Evolutionary conservation across 208 protist species (phyloP).

Genomic region (Strigomonas oncopelti): DNA sequence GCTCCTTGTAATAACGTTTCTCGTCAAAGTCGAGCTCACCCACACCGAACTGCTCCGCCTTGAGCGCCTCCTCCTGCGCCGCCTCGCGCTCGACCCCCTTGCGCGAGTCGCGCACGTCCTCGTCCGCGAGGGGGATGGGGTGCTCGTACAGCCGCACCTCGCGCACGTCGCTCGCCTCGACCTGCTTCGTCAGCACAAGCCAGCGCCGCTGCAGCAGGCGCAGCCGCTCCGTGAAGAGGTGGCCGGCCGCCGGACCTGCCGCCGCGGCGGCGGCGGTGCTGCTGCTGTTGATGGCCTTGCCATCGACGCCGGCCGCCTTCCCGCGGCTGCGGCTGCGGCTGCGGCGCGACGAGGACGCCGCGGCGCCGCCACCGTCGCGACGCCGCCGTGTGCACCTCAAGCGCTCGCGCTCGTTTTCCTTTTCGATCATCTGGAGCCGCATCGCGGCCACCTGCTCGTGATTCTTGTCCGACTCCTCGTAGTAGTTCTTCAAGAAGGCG

Average conservation of each 20-base stretch:
- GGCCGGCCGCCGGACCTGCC: background rate
- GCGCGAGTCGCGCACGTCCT: slow-evolving; percentile 29
- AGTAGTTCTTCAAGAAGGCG: slow-evolving; percentile 45
- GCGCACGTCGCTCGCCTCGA: slow-evolving; percentile 26
- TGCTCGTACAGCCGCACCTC: slow-evolving; percentile 46
- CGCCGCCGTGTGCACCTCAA: background rate
- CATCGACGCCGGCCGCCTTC: background rate
- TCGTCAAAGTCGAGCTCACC: slow-evolving; percentile 22
- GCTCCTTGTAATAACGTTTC: slow-evolving; percentile 32
- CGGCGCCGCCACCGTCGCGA: background rate
- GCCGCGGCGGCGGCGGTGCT: background rate
- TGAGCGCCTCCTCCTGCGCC: slow-evolving; percentile 19
- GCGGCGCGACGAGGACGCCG: no score
- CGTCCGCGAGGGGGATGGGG: slow-evolving; percentile 55
- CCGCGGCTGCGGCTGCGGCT: background rate
- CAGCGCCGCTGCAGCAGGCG: slow-evolving; percentile 59
- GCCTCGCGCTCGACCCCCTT: slow-evolving; percentile 24
- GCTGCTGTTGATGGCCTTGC: background rate
- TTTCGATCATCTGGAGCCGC: background rate
- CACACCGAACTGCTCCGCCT: slow-evolving; percentile 19
- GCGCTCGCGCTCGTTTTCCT: slow-evolving; percentile 1
- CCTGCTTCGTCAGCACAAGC: slow-evolving; percentile 28
- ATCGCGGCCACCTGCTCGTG: background rate
- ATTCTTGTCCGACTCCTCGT: slow-evolving; percentile 31
- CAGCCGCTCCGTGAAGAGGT: slow-evolving; percentile 27